Evolutionary conservation across 1,139 yeast genomes (phyloP), one percentile per base, ranked within the genome.

Genomic region (Meyerozyma athensensis): DNA sequence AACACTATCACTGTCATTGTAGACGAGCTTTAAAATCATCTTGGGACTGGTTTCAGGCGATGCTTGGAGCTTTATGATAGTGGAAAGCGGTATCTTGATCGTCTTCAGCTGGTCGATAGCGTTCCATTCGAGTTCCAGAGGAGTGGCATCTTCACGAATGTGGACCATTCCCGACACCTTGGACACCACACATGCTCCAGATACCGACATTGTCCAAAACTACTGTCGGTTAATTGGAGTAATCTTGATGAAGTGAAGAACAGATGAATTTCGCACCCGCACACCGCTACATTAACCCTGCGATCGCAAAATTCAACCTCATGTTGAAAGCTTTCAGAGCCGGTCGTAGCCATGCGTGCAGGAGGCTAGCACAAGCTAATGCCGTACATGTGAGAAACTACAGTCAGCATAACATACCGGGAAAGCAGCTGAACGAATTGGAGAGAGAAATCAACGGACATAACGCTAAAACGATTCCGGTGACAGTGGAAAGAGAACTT

Each of bases 31-130:
- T 37, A 87, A 59, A 61, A 79, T 76, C 80, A 84, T 77, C 51
- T 81, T 82, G 14, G 83, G 84, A 23, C 79, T 69, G 0, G 78
- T 64, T 9, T 84, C 82, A 18, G 86, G 83, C 1, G 95, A 78
- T 1, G 90, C 95, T 53, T 83, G 87, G 26, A 87, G 59, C 42
- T 75, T 74, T n/a, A 68, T 64, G 33, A 82, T 70, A 17, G 73
- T 62, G 43, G 75, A 75, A 38, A 84, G 61, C 1, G 72, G 72
- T 18, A 80, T 61, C 43, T 70, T 68, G 13, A 78, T 61, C 5
- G 66, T 49, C 19, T 71, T 63, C 40, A 73, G 75, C 36, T 69
- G 72, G 47, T 81, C 86, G 7, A 85, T 80, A 23, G 89, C 84
- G 46, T 77, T 73, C 94, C 94, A 84, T 39, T 72, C 72, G 33